Conservation (phyloP, 164 flowering plant species). For the Aristolochia fimbriata region DNA sequence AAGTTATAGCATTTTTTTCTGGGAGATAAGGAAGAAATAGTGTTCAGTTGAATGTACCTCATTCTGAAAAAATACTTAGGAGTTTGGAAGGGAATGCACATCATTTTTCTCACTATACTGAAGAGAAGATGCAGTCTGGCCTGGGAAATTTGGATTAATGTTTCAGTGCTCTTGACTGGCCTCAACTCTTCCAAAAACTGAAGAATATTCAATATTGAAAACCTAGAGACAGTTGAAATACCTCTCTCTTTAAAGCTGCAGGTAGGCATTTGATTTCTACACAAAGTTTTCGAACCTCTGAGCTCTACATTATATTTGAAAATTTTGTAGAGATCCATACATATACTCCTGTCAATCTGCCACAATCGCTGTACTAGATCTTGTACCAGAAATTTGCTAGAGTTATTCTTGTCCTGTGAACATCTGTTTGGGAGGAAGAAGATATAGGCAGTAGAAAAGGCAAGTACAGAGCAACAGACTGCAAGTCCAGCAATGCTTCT, state of each 20-base stretch:
- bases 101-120: constrained; percentile 29
- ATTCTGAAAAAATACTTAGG: constrained; percentile 59
- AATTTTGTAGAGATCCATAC: constrained; percentile 31
- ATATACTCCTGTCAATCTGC: constrained; percentile 34
- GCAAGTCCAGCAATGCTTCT: constrained; percentile 46
- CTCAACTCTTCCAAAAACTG: constrained; percentile 25
- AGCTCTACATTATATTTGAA: constrained; percentile 19
- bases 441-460: constrained; percentile 44
- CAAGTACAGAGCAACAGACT: constrained; percentile 55
- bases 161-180: constrained; percentile 13
- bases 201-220: constrained; percentile 33
- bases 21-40: background rate
- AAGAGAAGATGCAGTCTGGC: constrained; percentile 29
- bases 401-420: constrained; percentile 14
- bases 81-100: constrained; percentile 39
- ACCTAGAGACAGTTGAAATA: constrained; percentile 32
- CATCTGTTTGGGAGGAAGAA: constrained; percentile 17
- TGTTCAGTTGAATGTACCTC: constrained; percentile 36
- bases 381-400: constrained; percentile 25
- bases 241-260: constrained; percentile 24
- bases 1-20: background rate
- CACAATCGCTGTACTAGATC: constrained; percentile 39
- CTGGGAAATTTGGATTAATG: constrained; percentile 7
- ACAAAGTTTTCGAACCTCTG: constrained; percentile 16
- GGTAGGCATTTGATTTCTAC: constrained; percentile 18